Conservation (phyloP, 1,284 basidiomycete genomes). For the Rhodotorula glutinis region DNA sequence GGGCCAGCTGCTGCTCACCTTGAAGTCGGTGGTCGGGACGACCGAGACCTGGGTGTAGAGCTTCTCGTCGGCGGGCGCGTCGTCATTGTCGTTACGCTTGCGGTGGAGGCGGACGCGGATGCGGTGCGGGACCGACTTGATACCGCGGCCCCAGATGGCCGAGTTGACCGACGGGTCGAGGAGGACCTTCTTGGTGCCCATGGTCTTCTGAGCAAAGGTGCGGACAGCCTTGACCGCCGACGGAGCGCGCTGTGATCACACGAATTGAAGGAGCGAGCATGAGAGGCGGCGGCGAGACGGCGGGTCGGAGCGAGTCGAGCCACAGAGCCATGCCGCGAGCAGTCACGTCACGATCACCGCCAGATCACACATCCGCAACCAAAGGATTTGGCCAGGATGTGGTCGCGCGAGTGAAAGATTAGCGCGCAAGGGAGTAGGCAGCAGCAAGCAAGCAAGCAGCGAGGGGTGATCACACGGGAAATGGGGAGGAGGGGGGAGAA, state of each 20-base stretch:
- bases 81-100: slow-evolving; percentile 53
- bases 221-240: slow-evolving; percentile 89
- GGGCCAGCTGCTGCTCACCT: no score
- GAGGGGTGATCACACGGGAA: no score
- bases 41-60: slow-evolving; percentile 85
- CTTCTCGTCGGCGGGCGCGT: slow-evolving; percentile 67
- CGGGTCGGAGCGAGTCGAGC: not conserved
- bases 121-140: slow-evolving; percentile 86
- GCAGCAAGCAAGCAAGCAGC: not conserved
- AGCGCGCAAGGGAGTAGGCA: not conserved
- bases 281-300: not conserved
- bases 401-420: no score
- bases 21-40: slow-evolving; percentile 70
- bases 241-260: slow-evolving; percentile 61
- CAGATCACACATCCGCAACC: no score
- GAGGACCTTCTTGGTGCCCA: slow-evolving; percentile 90
- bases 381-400: no score
- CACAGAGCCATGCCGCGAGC: no score
- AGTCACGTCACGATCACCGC: no score
- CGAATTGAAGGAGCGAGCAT: not conserved
- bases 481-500: not conserved
- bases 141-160: slow-evolving; percentile 80
- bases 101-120: slow-evolving; percentile 88
- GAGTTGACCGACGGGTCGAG: slow-evolving; percentile 92
- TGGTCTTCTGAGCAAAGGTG: slow-evolving; percentile 82